A percentile compares a stretch with the other conserved stretches of the same genome.
Conservation (phyloP, 306 rosid species). For the Potentilla sterilis region DNA sequence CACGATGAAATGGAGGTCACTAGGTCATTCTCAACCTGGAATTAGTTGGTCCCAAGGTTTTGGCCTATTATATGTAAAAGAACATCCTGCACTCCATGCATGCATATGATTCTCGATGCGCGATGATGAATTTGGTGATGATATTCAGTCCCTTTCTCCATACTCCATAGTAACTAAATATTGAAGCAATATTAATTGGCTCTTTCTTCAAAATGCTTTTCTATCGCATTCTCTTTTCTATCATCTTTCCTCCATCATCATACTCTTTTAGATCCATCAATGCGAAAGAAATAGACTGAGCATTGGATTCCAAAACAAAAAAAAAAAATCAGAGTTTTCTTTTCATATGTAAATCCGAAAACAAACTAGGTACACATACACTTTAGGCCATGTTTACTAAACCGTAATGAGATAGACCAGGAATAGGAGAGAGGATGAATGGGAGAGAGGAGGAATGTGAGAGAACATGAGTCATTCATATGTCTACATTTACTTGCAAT, state of each 20-base stretch:
- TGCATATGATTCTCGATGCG: conserved; percentile 14
- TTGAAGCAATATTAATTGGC: conserved; percentile 2
- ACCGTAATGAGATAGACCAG: too few relatives aligned
- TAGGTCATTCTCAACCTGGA: conserved; percentile 20
- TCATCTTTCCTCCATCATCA: conserved; percentile 20
- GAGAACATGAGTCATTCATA: too few relatives aligned
- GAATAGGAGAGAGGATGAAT: too few relatives aligned
- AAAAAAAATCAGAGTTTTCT: not conserved
- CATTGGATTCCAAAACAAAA: conserved; percentile 23
- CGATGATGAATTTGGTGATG: conserved; percentile 4
- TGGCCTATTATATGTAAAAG: conserved; percentile 6
- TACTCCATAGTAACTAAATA: not conserved
- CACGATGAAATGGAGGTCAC: conserved; percentile 23
- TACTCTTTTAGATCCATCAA: conserved; percentile 29
- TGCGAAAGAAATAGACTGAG: conserved; percentile 43
- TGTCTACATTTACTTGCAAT: too few relatives aligned
- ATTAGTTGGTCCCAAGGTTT: conserved; percentile 50
- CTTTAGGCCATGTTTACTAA: too few relatives aligned
- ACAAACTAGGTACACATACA: not conserved
- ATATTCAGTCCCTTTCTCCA: conserved; percentile 9
- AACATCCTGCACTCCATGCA: conserved; percentile 10
- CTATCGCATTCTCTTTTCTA: conserved; percentile 9
- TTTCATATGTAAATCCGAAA: conserved; percentile 16
- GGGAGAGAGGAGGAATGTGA: too few relatives aligned
- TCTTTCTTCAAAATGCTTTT: conserved; percentile 15